Conservation (phyloP, 2,329 filamentous ascomycete species). For the Fonsecaea erecta region DNA sequence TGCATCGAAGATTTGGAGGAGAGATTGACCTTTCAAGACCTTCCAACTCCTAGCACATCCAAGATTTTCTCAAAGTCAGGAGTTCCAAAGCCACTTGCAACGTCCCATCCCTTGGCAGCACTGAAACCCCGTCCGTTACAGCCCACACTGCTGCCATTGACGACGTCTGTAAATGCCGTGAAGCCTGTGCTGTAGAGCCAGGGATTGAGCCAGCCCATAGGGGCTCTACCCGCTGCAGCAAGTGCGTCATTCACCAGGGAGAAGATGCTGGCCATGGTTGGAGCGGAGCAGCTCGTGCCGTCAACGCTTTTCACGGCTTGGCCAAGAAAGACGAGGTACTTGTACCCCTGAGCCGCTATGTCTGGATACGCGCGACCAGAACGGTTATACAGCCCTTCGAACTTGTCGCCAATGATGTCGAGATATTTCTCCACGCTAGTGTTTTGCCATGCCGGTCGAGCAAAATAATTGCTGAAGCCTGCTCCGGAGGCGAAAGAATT, state of each 20-base stretch:
- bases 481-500: conserved; percentile 53
- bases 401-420: conserved; percentile 46
- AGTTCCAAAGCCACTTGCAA: conserved; percentile 47
- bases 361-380: conserved; percentile 60
- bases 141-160: conserved; percentile 43
- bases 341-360: conserved; percentile 63
- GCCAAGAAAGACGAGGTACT: conserved; percentile 52
- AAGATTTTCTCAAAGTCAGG: conserved; percentile 39
- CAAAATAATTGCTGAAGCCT: conserved; percentile 60
- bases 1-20: not conserved
- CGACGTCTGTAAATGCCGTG: conserved; percentile 56
- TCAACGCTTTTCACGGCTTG: conserved; percentile 44
- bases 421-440: conserved; percentile 53
- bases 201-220: conserved; percentile 65
- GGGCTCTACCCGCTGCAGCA: conserved; percentile 54
- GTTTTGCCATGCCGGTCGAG: conserved; percentile 55
- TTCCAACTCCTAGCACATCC: conserved; percentile 29
- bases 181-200: conserved; percentile 60
- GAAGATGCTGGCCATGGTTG: conserved; percentile 63
- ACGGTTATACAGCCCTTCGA: conserved; percentile 56
- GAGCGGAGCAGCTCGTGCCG: conserved; percentile 58
- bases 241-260: conserved; percentile 67
- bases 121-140: conserved; percentile 45
- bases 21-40: conserved; percentile 1
- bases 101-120: conserved; percentile 48